phyloP scores from a whole-genome alignment of 768 basidiomycete genomes.

The Phaeotremella skinneri region DNA sequence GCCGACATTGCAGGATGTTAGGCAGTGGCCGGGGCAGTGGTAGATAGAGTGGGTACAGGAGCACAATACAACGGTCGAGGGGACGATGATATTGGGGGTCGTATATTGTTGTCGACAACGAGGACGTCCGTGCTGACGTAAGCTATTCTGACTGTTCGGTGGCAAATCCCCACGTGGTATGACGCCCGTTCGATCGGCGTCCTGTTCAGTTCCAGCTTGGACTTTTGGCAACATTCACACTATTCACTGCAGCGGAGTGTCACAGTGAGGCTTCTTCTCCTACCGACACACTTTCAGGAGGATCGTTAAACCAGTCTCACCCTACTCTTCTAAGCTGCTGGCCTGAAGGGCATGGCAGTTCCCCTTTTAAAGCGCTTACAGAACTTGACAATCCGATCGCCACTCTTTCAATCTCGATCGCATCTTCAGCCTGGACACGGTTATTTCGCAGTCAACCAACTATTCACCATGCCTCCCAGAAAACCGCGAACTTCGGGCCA shows the following conservation, averaged over 20 bases:
- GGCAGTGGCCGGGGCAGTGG: too few relatives aligned
- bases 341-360: neutral
- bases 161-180: neutral
- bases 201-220: too few relatives aligned
- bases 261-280: too few relatives aligned
- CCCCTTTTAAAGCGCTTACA: neutral
- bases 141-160: neutral
- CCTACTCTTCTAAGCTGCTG: too few relatives aligned
- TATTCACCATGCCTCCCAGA: neutral
- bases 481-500: neutral
- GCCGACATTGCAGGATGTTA: too few relatives aligned
- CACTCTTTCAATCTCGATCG: neutral
- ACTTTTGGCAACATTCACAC: too few relatives aligned
- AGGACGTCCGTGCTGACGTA: neutral
- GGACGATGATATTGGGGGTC: too few relatives aligned
- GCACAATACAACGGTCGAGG: too few relatives aligned
- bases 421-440: neutral
- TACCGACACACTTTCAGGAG: too few relatives aligned
- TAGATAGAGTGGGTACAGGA: too few relatives aligned
- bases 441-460: neutral
- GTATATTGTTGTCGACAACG: neutral
- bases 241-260: too few relatives aligned
- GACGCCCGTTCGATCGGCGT: neutral
- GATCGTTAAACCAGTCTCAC: too few relatives aligned
- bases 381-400: neutral